Evolutionary conservation across 2,329 filamentous ascomycete genomes (phyloP), one percentile per base, ranked within the genome.

Genomic region (Colletotrichum tanaceti): DNA sequence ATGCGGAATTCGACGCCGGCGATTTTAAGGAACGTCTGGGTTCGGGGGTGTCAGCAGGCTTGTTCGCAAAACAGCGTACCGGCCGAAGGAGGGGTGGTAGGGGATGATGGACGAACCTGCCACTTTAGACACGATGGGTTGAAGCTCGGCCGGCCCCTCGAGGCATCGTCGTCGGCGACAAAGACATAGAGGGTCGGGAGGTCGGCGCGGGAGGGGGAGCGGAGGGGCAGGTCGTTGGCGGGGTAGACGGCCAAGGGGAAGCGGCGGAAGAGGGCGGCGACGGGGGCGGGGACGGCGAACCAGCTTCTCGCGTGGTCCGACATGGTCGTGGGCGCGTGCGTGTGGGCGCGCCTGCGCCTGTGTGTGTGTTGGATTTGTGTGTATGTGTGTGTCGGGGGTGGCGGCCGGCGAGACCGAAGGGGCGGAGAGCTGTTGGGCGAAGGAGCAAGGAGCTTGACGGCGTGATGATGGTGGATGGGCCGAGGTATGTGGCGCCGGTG

Each of bases 101-200:
- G 20, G 39, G 11, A 39, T 10, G 3, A 57, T n/a, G 63, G 41
- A 78, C 88, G 73, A 74, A 95, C 93, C 92, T 98, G 96, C 94
- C 94, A 98, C 83, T 95, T 97, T 75, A 98, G 84, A 83, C 96
- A 99, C 67, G 90, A 89, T 13, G 96, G 96, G 77, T 98, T 98
- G 81, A 91, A 97, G 72, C 93, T 97, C 32, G 94, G 92, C 38
- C 83, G 81, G 5, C 89, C 89, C 46, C 76, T 76, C 64, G 79
- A 78, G 41, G 89, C 91, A 74, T 89, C 91, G n/a, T 85, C 81
- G 1, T 87, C 82, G 16, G 86, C 88, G 69, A 88, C 87, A 79
- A 98, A 98, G 65, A 97, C 84, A 78, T 94, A 94, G 10, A 99
- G 83, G 11, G 88, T 85, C 70, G 86, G 84, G 6, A 82, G 77